These are phyloP conservation scores for Penicillium roqueforti DNA, from an alignment of 495 filamentous ascomycete genomes.

Conservation along the genomic window DNA sequence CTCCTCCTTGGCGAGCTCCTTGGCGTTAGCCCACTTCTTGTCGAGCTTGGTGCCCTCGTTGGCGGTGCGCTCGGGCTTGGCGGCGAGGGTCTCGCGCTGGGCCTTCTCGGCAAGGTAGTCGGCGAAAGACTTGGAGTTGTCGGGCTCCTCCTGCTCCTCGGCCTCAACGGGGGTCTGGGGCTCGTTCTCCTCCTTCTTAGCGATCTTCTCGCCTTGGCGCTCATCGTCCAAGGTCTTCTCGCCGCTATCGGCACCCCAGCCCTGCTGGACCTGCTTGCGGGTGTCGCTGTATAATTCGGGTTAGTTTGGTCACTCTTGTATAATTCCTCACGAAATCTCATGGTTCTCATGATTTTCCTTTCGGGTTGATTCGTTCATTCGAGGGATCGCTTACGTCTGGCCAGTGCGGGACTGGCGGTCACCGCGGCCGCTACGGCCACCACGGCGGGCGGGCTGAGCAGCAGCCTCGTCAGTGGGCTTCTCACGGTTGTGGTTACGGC, in stretches of 20 bases:
- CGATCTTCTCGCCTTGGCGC: conserved; percentile 79
- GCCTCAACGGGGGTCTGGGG: conserved; percentile 44
- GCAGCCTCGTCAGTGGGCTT: conserved; percentile 71
- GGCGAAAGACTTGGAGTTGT: conserved; percentile 80
- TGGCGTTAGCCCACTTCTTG: conserved; percentile 90
- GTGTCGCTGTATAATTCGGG: conserved; percentile 58
- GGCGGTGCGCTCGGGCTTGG: conserved; percentile 70
- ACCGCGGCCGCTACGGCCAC: conserved; percentile 56
- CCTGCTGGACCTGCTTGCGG: conserved; percentile 86
- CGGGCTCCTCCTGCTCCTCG: conserved; percentile 62
- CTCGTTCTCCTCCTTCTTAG: conserved; percentile 72
- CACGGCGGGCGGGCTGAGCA: conserved; percentile 46
- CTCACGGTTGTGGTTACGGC: conserved; percentile 74
- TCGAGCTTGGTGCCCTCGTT: conserved; percentile 82
- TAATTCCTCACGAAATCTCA: neutral
- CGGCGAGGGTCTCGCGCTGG: conserved; percentile 71
- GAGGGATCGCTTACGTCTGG: conserved; percentile 55
- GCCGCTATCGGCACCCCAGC: conserved; percentile 83
- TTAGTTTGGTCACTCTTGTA: conserved; percentile 10
- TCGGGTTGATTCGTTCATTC: neutral
- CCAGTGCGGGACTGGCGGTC: conserved; percentile 79
- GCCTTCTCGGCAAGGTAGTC: conserved; percentile 87
- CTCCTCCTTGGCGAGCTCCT: conserved; percentile 65
- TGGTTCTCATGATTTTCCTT: neutral
- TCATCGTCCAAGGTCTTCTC: conserved; percentile 81